Percentiles rank a stretch among this genome's conserved stretches.
phyloP scores from a whole-genome alignment of 495 filamentous ascomycete species.

The Aspergillus nanangensis region DNA sequence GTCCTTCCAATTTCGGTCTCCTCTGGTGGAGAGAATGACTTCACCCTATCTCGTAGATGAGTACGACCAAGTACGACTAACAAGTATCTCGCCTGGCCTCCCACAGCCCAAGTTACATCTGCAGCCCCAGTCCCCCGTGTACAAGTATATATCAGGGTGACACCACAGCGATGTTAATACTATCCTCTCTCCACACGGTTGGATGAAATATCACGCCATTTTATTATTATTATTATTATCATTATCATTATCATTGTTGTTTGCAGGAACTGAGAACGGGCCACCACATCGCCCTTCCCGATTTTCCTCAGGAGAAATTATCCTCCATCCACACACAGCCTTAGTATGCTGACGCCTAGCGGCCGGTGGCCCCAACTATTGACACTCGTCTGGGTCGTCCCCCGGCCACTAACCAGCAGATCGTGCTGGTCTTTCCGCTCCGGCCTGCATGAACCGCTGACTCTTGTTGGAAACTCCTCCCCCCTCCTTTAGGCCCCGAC shows the following conservation, averaged over 20 bases:
- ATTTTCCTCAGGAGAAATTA: slow-evolving; percentile 8
- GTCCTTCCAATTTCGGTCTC: no score
- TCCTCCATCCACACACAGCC: no score
- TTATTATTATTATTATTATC: slow-evolving; percentile 3
- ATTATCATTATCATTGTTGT: no score
- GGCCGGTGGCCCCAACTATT: slow-evolving; percentile 19
- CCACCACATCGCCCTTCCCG: background rate
- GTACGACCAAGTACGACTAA: no score
- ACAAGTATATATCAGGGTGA: slow-evolving; percentile 11
- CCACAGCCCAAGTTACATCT: no score
- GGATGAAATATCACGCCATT: slow-evolving; percentile 1
- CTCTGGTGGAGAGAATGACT: no score
- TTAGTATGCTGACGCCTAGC: slow-evolving; percentile 3
- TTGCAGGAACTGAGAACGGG: no score
- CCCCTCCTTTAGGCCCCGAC: slow-evolving; percentile 2
- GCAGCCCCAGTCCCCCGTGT: no score
- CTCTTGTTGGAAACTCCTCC: slow-evolving; percentile 3
- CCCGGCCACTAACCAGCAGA: slow-evolving; percentile 18
- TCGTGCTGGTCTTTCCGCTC: slow-evolving; percentile 19
- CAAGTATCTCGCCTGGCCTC: no score
- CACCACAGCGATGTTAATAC: slow-evolving; percentile 10
- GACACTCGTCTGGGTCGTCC: slow-evolving; percentile 9
- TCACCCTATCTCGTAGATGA: no score
- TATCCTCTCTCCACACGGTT: slow-evolving; percentile 7
- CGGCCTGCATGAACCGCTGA: slow-evolving; percentile 21